Percentiles rank a stretch among this genome's conserved stretches.
phyloP scores from a whole-genome alignment of 192 early-diverging fungal genomes.

The Linnemannia exigua region DNA sequence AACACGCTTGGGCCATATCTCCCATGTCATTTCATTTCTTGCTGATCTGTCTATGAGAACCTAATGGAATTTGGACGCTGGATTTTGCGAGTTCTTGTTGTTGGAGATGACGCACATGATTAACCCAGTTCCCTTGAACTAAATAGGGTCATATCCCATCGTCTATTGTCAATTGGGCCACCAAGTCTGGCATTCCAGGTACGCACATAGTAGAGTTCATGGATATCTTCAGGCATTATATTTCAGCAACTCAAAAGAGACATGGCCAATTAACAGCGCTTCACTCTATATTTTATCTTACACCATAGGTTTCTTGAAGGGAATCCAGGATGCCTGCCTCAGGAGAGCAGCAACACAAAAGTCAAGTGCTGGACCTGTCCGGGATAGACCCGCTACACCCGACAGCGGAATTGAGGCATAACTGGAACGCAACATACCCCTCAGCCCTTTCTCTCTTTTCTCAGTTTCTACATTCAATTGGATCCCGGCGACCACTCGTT shows the following conservation, averaged over 20 bases:
- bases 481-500: too few species aligned
- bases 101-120: background rate
- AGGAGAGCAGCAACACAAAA: constrained; percentile 39
- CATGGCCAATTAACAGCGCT: background rate
- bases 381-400: constrained; percentile 46
- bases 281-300: background rate
- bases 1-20: constrained; percentile 20
- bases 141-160: constrained; percentile 56
- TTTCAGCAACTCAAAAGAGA: background rate
- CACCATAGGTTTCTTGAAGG: constrained; percentile 38
- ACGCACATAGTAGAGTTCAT: background rate
- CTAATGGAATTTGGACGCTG: background rate
- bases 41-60: background rate
- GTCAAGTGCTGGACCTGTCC: background rate
- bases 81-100: background rate
- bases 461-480: background rate
- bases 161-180: constrained; percentile 60
- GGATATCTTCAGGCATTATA: background rate
- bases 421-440: background rate
- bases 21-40: background rate
- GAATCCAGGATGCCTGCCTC: constrained; percentile 53
- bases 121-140: background rate
- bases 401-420: constrained; percentile 57
- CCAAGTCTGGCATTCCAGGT: constrained; percentile 59
- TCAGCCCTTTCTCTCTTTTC: background rate